Evolutionary conservation across 164 flowering plant species (phyloP), one percentile per base, ranked within the genome.

Genomic region (Chloranthus sessilifolius): DNA sequence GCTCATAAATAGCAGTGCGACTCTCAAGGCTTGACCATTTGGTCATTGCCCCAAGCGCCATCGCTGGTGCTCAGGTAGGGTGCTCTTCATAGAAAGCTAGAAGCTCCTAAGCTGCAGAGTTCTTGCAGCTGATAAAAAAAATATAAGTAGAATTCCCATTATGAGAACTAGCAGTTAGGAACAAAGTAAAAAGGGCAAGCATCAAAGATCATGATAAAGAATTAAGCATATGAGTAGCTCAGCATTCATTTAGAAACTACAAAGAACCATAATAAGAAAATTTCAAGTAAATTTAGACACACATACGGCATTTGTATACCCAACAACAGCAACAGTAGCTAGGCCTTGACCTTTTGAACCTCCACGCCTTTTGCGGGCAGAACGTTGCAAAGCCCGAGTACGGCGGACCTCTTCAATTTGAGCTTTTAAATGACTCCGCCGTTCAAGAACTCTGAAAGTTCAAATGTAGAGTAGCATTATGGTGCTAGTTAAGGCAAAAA

Each of bases 271-370:
- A 8, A 19, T 16, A 14, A 29, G 35, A 36, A 33, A 43, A 38
- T 7, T 24, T 14, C 27, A 30, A 23, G 20, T 15, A 19, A 11
- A 43, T 30, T 31, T 44, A 53, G 54, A 44, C 56, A 31, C 41
- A 77, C 95, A 34, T 84, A 92, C 99, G 70, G 99, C 99, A 80
- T 92, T 88, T 33, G 97, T 92, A 74, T 92, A 92, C 23, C 97
- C 97, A 58, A 92, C 95, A 68, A 92, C 72, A 44, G 97, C 99
- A 68, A 92, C 84, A 51, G 99, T 92, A 28, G 82, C 65, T 45
- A 85, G 74, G 43, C 68, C 72, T 67, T 73, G 81, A 37, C 81
- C 95, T 38, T 68, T 36, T 50, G 71, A 63, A 16, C 73, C 78
- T 44, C 83, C 95, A 50, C 69, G 82, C 68, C 87, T 85, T 79